phyloP scores from a whole-genome alignment of 1,284 basidiomycete genomes.

The Puccinia brachypodii region DNA sequence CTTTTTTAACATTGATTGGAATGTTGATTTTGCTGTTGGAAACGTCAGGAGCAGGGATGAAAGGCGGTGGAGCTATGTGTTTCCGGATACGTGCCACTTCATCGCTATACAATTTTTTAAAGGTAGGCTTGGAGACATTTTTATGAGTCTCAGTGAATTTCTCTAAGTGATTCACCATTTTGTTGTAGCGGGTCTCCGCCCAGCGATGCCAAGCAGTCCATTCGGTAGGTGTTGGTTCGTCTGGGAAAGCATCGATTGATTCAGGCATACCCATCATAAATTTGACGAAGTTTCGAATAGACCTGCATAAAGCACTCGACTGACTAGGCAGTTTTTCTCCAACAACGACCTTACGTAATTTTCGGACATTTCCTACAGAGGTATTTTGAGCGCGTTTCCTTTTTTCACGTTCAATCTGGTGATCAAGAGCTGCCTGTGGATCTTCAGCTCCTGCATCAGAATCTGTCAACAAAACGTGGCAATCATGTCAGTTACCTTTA shows the following conservation, averaged over 20 bases:
- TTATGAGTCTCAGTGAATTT: not conserved
- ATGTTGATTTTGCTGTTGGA: not conserved
- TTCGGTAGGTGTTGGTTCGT: not conserved
- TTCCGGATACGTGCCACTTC: not conserved
- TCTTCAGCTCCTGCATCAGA: not conserved
- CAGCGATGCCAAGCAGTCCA: not conserved
- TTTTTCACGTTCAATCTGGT: not conserved
- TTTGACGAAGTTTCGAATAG: not conserved
- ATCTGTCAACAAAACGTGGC: not conserved
- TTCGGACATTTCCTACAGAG: not conserved
- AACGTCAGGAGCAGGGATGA: not conserved
- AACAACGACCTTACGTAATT: not conserved
- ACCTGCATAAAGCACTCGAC: not conserved
- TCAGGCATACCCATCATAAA: slow-evolving; percentile 3
- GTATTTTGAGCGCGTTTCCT: not conserved
- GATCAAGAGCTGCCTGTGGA: not conserved
- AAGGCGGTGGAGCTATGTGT: not conserved
- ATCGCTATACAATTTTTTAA: not conserved
- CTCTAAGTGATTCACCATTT: not conserved
- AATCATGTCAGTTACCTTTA: not conserved
- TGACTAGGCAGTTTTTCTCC: not conserved
- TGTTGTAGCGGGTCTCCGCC: not conserved
- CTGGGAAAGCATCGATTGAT: not conserved
- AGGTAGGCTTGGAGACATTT: not conserved
- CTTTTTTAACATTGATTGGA: not conserved